Conservation (phyloP, 768 basidiomycete genomes). For the Tephrocybe sp. region DNA sequence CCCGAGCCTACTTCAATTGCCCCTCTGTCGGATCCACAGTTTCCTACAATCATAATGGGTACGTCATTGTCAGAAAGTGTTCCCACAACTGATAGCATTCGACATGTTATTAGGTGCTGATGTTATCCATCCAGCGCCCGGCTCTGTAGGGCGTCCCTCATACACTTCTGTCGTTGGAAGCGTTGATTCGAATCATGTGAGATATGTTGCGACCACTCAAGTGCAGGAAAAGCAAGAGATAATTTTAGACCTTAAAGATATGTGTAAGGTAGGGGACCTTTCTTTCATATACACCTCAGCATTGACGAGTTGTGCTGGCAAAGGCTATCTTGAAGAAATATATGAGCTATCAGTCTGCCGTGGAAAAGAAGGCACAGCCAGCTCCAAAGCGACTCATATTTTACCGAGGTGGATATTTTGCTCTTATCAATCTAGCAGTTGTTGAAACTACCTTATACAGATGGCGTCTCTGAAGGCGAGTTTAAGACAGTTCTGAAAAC, state of each 20-base stretch:
- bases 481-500: conserved; percentile 52
- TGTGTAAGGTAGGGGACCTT: conserved; percentile 50
- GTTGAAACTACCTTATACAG: conserved; percentile 34
- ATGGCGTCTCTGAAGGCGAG: conserved; percentile 57
- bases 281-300: too few species aligned
- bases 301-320: too few species aligned
- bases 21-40: conserved; percentile 63
- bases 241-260: conserved; percentile 66
- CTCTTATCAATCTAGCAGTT: not conserved
- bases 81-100: not conserved
- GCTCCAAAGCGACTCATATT: conserved; percentile 74
- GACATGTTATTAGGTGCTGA: conserved; percentile 71
- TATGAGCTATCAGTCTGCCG: conserved; percentile 50
- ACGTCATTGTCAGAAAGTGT: conserved; percentile 7
- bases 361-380: conserved; percentile 47
- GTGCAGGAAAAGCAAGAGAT: conserved; percentile 81
- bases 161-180: conserved; percentile 84
- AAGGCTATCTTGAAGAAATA: conserved; percentile 60
- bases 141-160: conserved; percentile 73
- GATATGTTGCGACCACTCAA: conserved; percentile 64
- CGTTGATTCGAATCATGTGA: conserved; percentile 73
- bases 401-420: conserved; percentile 55
- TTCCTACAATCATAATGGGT: conserved; percentile 83
- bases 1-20: conserved; percentile 69
- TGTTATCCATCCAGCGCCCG: conserved; percentile 85